Percentiles rank a stretch among this genome's conserved stretches.
These are phyloP conservation scores for Clarireedia monteithiana DNA, from an alignment of 2,329 filamentous ascomycete genomes.

Conservation along the genomic window DNA sequence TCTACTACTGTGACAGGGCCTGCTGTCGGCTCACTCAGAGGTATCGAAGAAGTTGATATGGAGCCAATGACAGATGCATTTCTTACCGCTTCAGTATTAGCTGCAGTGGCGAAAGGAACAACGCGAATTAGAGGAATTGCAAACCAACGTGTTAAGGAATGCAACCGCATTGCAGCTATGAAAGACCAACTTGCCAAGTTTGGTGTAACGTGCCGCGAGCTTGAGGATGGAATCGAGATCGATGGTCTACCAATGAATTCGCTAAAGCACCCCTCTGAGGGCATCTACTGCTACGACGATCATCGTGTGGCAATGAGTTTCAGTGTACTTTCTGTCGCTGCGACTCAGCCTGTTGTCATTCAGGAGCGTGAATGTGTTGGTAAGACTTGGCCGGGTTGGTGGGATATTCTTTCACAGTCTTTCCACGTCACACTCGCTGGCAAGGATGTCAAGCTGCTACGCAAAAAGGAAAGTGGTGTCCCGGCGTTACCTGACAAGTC, in stretches of 20 bases:
- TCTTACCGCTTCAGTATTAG: slow-evolving; percentile 86
- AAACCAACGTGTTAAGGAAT: slow-evolving; percentile 97
- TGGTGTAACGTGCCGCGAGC: slow-evolving; percentile 75
- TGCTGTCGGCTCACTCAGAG: slow-evolving; percentile 61
- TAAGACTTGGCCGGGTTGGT: slow-evolving; percentile 99
- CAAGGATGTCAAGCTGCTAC: slow-evolving; percentile 39
- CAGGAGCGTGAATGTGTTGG: slow-evolving; percentile 87
- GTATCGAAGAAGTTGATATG: slow-evolving; percentile 85
- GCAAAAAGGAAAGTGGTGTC: slow-evolving; percentile 33
- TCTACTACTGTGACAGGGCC: slow-evolving; percentile 94
- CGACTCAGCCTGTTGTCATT: slow-evolving; percentile 66
- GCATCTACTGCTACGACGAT: slow-evolving; percentile 91
- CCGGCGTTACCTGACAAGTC: slow-evolving; percentile 46
- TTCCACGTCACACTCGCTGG: slow-evolving; percentile 76
- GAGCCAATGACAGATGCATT: slow-evolving; percentile 99
- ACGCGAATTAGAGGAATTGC: slow-evolving; percentile 91
- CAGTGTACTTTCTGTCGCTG: slow-evolving; percentile 72
- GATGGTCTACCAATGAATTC: slow-evolving; percentile 42
- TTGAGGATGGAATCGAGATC: slow-evolving; percentile 88
- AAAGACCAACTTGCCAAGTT: slow-evolving; percentile 91
- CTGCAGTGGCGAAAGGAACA: slow-evolving; percentile 74
- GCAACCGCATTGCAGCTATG: slow-evolving; percentile 94
- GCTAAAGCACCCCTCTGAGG: slow-evolving; percentile 49
- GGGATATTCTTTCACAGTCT: slow-evolving; percentile 75
- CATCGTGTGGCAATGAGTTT: slow-evolving; percentile 99